These are phyloP conservation scores for Basipetospora chlamydospora DNA, from an alignment of 2,329 filamentous ascomycete species.

Conservation along the genomic window DNA sequence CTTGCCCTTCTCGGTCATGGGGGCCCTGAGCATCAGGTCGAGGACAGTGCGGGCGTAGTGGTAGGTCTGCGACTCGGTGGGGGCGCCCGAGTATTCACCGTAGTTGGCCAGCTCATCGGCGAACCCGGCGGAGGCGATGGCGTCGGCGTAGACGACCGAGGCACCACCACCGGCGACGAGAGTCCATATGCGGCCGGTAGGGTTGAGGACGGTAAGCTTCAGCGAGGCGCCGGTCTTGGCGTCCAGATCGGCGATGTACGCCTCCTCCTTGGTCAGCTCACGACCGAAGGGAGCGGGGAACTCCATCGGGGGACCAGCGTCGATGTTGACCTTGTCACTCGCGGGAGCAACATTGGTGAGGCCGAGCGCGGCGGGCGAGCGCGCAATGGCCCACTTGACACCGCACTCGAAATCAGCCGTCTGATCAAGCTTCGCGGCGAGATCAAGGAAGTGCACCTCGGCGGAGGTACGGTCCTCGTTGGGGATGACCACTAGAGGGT, in stretches of 20 bases:
- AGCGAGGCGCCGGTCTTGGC: conserved; percentile 98
- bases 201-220: conserved; percentile 93
- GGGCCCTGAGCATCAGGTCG: conserved; percentile 91
- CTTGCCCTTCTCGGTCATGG: conserved; percentile 77
- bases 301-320: conserved; percentile 94
- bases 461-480: conserved; percentile 86
- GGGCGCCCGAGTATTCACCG: conserved; percentile 97
- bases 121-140: conserved; percentile 92
- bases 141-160: conserved; percentile 96
- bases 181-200: conserved; percentile 88
- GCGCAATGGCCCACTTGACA: conserved; percentile 96
- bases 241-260: conserved; percentile 96
- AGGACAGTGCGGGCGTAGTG: conserved; percentile 96
- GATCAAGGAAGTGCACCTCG: conserved; percentile 92
- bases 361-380: conserved; percentile 77
- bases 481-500: conserved; percentile 94
- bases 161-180: conserved; percentile 98
- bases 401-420: conserved; percentile 99
- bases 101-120: conserved; percentile 97
- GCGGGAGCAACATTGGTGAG: conserved; percentile 51
- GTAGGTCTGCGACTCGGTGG: conserved; percentile 97
- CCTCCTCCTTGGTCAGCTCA: conserved; percentile 97
- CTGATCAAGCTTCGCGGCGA: conserved; percentile 97
- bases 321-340: conserved; percentile 72
- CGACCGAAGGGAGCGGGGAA: conserved; percentile 98